These are phyloP conservation scores for Tulasnella sp. DNA, from an alignment of 768 basidiomycete genomes.

Conservation along the genomic window DNA sequence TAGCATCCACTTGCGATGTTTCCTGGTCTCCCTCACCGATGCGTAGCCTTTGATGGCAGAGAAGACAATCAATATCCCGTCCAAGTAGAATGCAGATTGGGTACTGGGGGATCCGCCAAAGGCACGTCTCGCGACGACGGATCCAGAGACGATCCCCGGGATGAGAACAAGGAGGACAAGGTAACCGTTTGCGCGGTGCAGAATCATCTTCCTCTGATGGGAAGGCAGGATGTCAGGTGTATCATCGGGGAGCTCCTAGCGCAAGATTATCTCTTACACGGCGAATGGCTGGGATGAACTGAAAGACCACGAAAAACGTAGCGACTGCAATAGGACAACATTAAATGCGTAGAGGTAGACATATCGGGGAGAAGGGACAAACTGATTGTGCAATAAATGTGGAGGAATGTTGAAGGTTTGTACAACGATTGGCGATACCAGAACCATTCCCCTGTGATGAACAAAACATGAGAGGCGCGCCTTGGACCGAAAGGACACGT, in stretches of 20 bases:
- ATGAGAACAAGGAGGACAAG: constrained; percentile 6
- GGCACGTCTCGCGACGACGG: constrained; percentile 10
- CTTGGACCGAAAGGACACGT: neutral
- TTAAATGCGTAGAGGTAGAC: neutral
- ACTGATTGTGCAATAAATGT: constrained; percentile 12
- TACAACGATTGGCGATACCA: constrained; percentile 10
- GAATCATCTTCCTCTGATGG: constrained; percentile 3
- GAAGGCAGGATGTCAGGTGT: neutral
- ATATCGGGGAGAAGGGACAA: neutral
- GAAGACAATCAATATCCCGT: neutral
- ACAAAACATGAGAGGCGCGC: neutral
- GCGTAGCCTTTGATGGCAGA: neutral
- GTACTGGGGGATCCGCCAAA: constrained; percentile 9
- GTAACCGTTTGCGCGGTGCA: constrained; percentile 15
- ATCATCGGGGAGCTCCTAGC: too few species aligned
- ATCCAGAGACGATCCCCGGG: neutral
- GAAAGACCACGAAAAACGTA: constrained; percentile 7
- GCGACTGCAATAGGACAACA: neutral
- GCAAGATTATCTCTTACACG: too few species aligned
- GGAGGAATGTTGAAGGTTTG: constrained; percentile 2
- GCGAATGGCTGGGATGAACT: constrained; percentile 15
- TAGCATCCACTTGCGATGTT: constrained; percentile 16
- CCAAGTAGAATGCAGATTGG: constrained; percentile 5
- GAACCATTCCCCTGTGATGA: constrained; percentile 8
- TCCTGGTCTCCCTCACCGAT: constrained; percentile 5